These are phyloP conservation scores for Xylariales sp. DNA, from an alignment of 2,329 filamentous ascomycete genomes.

Conservation along the genomic window DNA sequence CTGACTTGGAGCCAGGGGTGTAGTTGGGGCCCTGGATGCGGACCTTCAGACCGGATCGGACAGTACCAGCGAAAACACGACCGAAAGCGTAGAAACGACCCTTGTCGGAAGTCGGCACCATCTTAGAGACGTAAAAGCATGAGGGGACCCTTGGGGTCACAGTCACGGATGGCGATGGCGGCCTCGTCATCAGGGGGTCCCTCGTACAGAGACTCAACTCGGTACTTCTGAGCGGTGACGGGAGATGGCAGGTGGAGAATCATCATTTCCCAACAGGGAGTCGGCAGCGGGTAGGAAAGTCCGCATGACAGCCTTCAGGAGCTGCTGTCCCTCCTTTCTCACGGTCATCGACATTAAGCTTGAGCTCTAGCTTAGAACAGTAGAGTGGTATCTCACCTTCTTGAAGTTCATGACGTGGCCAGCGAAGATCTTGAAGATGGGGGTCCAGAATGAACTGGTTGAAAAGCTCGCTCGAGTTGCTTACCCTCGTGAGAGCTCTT, in stretches of 20 bases:
- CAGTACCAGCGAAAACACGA: slow-evolving; percentile 99
- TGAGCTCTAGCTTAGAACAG: slow-evolving; percentile 92
- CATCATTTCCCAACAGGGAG: slow-evolving; percentile 99
- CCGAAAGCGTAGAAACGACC: slow-evolving; percentile 99
- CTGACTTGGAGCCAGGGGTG: slow-evolving; percentile 95
- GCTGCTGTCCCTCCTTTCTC: slow-evolving; percentile 95
- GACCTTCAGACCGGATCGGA: slow-evolving; percentile 97
- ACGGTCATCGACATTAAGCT: slow-evolving; percentile 80
- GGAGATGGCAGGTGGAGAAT: slow-evolving; percentile 98
- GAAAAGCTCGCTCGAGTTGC: slow-evolving; percentile 94
- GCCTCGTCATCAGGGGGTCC: slow-evolving; percentile 89
- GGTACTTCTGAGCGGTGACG: slow-evolving; percentile 93
- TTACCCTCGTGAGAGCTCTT: slow-evolving; percentile 77
- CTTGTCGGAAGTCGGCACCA: slow-evolving; percentile 99
- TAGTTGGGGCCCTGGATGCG: slow-evolving; percentile 99
- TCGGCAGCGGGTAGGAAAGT: slow-evolving; percentile 98
- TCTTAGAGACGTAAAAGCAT: slow-evolving; percentile 99
- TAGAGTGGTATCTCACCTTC: slow-evolving; percentile 79
- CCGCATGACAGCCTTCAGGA: slow-evolving; percentile 97
- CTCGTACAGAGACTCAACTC: slow-evolving; percentile 98
- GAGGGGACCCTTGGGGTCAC: slow-evolving; percentile 94
- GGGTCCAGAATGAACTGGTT: slow-evolving; percentile 99
- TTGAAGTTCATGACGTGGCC: slow-evolving; percentile 99
- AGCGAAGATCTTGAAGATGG: slow-evolving; percentile 98
- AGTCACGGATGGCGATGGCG: slow-evolving; percentile 96